Percentiles rank a stretch among this genome's conserved stretches.
phyloP scores from a whole-genome alignment of 306 rosid genomes.

The Nissolia schottii region DNA sequence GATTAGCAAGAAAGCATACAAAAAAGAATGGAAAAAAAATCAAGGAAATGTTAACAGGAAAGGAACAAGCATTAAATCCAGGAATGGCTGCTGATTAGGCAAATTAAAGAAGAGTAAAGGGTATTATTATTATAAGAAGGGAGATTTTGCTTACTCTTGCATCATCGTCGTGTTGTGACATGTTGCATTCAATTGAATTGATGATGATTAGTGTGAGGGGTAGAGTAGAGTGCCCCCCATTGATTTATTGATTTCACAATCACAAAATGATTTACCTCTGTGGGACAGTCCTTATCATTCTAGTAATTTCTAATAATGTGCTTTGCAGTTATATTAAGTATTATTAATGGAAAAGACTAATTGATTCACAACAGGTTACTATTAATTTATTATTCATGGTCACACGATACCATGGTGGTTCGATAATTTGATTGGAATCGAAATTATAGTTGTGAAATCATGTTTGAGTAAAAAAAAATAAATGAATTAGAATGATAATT shows the following conservation, averaged over 20 bases:
- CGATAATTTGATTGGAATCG: neutral
- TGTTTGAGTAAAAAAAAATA: no score
- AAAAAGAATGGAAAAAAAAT: neutral
- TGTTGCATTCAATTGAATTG: neutral
- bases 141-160: neutral
- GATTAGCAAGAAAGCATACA: neutral
- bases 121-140: no score
- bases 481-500: no score
- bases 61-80: conserved; percentile 34
- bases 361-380: neutral
- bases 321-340: no score
- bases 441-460: no score
- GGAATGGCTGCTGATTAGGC: neutral
- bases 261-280: no score
- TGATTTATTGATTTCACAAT: no score
- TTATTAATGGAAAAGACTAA: neutral
- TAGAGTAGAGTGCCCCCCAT: neutral
- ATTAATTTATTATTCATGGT: no score
- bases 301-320: no score
- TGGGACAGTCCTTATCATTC: no score
- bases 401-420: neutral
- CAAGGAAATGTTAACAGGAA: conserved; percentile 16
- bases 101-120: neutral
- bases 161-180: neutral
- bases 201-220: neutral